phyloP scores from a whole-genome alignment of 2,329 filamentous ascomycete genomes.

The Pseudogymnoascus sp. region DNA sequence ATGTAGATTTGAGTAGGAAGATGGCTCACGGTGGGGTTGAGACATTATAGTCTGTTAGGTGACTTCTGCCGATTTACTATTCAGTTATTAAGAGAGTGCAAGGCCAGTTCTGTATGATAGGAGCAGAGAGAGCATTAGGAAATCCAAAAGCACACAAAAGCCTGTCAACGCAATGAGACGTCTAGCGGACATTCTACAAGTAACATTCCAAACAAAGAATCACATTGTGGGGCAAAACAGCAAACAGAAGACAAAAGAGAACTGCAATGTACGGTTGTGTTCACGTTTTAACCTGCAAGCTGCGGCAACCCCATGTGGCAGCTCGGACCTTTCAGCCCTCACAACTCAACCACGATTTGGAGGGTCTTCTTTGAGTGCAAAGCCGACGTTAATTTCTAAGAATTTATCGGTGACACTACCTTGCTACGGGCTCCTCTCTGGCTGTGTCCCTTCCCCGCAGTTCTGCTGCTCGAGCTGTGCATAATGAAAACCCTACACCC shows the following conservation, averaged over 20 bases:
- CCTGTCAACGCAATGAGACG: not conserved
- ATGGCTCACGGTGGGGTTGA: not conserved
- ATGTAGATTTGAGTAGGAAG: not conserved
- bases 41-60: not conserved
- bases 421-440: too few species aligned
- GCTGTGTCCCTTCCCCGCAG: too few species aligned
- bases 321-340: too few species aligned
- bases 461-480: too few species aligned
- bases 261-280: not conserved
- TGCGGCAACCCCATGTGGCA: too few species aligned
- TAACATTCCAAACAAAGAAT: not conserved
- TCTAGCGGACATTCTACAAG: not conserved
- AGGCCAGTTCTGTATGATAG: not conserved
- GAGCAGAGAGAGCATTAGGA: not conserved
- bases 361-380: too few species aligned
- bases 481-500: too few species aligned
- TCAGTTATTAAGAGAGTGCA: not conserved
- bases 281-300: not conserved
- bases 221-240: not conserved
- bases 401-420: too few species aligned
- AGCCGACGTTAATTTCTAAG: too few species aligned
- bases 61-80: not conserved
- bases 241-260: not conserved
- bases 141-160: not conserved
- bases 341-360: too few species aligned